phyloP scores from a whole-genome alignment of 1,284 basidiomycete species.

The Amylostereum areolatum region DNA sequence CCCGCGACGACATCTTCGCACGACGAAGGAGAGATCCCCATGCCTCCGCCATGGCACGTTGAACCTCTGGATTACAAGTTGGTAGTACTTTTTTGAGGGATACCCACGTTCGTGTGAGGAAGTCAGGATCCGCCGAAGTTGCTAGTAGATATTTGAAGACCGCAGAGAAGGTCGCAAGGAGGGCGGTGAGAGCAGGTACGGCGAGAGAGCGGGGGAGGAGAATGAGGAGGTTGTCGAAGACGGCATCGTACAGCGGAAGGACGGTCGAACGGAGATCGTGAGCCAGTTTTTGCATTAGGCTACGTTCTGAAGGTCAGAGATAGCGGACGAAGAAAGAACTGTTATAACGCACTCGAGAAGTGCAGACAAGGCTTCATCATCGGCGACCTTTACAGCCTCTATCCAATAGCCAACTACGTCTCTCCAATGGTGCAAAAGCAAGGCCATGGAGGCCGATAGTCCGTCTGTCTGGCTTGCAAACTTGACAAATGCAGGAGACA shows the following conservation, averaged over 20 bases:
- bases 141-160: slow-evolving; percentile 69
- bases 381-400: slow-evolving; percentile 43
- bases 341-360: slow-evolving; percentile 59
- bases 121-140: slow-evolving; percentile 42
- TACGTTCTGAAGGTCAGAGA: slow-evolving; percentile 24
- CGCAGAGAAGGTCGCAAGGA: slow-evolving; percentile 58
- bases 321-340: slow-evolving; percentile 4
- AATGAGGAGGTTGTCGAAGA: slow-evolving; percentile 47
- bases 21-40: slow-evolving; percentile 69
- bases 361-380: slow-evolving; percentile 64
- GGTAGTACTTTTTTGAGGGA: slow-evolving; percentile 42
- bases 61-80: slow-evolving; percentile 60
- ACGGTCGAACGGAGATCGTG: slow-evolving; percentile 73
- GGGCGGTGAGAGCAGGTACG: slow-evolving; percentile 51
- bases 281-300: slow-evolving; percentile 67
- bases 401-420: slow-evolving; percentile 62
- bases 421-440: slow-evolving; percentile 76
- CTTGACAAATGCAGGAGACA: slow-evolving; percentile 68
- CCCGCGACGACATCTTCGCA: slow-evolving; percentile 48
- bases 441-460: slow-evolving; percentile 71
- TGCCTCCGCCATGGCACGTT: slow-evolving; percentile 68
- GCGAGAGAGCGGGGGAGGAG: slow-evolving; percentile 56
- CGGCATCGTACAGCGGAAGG: slow-evolving; percentile 46
- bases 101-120: slow-evolving; percentile 55
- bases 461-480: slow-evolving; percentile 58